Evolutionary conservation across 2,329 filamentous ascomycete genomes (phyloP), one percentile per base, ranked within the genome.

Genomic region (Thermoascus crustaceus): DNA sequence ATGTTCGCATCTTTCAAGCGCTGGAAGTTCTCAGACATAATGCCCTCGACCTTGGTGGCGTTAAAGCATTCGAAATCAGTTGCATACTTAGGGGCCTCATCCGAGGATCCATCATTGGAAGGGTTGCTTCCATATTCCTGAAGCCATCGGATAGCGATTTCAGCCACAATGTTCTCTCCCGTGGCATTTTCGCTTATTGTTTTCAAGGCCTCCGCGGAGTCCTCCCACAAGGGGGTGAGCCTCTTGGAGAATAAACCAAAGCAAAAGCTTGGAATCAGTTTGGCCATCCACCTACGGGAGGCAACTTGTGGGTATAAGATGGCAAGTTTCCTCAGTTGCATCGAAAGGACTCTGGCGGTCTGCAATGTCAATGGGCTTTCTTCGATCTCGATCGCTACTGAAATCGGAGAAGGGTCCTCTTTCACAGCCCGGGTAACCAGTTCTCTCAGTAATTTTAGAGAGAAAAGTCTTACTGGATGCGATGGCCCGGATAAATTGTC

Each of bases 241-340:
- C 82, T 85, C 32, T 94, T 78, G 1, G 88, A 91, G 40, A 96
- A 72, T 60, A 95, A 74, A 32, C 91, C 91, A 49, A 95, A 94
- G 49, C 86, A 79, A 51, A 88, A 96, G 0, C 76, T 72, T 0
- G 88, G 84, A 19, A 96, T 73, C 5, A 86, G 77, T 48, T 75
- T 72, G 39, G 75, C 70, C 44, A 93, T 64, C 76, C 81, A 84
- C 1, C 74, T 74, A 23, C 75, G 69, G 2, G 73, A 64, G 25
- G 68, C 65, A 7, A 80, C 54, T 16, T 73, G 67, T 4, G 72
- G 62, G 54, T 91, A 94, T 13, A 69, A 56, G 10, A 71, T 63
- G 2, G 72, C 80, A 27, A 95, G 71, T 50, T 85, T 87, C 30
- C 89, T 82, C 35, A 95, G 73, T 43, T 89, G 79, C 75, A 95